phyloP scores from a whole-genome alignment of 1,284 basidiomycete species.

The Acaromyces ingoldii region DNA sequence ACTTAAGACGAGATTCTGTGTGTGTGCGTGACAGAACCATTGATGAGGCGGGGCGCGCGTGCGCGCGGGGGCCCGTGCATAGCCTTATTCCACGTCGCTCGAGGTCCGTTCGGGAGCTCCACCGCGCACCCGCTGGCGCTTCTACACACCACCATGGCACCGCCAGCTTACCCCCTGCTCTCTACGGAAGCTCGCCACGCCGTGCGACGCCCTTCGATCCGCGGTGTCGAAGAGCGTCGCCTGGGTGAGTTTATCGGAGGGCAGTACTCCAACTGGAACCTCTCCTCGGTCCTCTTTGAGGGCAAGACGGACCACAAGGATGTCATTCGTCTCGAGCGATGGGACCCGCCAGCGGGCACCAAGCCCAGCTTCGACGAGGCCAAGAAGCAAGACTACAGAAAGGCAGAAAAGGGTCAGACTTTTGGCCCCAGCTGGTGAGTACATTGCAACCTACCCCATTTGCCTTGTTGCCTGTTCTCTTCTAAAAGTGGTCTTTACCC shows the following conservation, averaged over 20 bases:
- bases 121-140: too few relatives aligned
- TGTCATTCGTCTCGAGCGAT: slow-evolving; percentile 29
- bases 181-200: slow-evolving; percentile 1
- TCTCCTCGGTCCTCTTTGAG: slow-evolving; percentile 42
- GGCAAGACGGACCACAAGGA: slow-evolving; percentile 24
- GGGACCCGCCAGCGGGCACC: slow-evolving; percentile 29
- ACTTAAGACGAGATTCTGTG: too few relatives aligned
- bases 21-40: too few relatives aligned
- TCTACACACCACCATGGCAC: too few relatives aligned
- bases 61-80: too few relatives aligned
- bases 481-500: too few relatives aligned
- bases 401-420: slow-evolving; percentile 29
- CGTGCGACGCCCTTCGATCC: slow-evolving; percentile 1
- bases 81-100: too few relatives aligned
- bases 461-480: too few relatives aligned
- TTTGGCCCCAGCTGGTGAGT: slow-evolving; percentile 38
- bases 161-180: slow-evolving; percentile 1
- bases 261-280: slow-evolving; percentile 19
- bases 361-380: slow-evolving; percentile 44
- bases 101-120: too few relatives aligned
- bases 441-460: too few relatives aligned
- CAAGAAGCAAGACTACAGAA: slow-evolving; percentile 28
- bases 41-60: too few relatives aligned
- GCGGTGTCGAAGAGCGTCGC: slow-evolving; percentile 12
- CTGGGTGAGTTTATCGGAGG: slow-evolving; percentile 18